phyloP scores from a whole-genome alignment of 305 asterid genomes.

The Solanum chacoense region DNA sequence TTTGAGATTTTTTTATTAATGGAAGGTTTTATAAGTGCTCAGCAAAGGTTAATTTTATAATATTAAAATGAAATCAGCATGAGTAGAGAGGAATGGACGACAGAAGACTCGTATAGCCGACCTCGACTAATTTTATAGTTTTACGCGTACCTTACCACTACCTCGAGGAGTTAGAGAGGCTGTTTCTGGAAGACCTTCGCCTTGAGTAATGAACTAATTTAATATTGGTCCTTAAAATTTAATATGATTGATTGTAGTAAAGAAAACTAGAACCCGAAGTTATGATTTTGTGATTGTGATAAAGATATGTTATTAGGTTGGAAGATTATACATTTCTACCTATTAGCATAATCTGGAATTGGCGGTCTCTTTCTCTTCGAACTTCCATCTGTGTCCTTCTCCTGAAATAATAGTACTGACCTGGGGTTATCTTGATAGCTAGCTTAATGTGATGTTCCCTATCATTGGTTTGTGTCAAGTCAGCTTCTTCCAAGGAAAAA shows the following conservation, averaged over 20 bases:
- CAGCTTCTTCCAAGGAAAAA: not conserved
- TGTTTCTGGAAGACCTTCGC: not conserved
- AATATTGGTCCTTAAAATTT: not conserved
- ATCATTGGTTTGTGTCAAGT: not conserved
- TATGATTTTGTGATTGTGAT: not conserved
- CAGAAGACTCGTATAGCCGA: not conserved
- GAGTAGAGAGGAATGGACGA: not conserved
- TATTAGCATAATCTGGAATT: not conserved
- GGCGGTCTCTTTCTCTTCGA: not conserved
- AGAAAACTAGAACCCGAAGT: not conserved
- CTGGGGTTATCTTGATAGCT: not conserved
- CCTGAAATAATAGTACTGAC: not conserved
- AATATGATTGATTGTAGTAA: not conserved
- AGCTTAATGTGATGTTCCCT: not conserved
- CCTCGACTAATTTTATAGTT: not conserved
- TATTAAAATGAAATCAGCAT: not conserved
- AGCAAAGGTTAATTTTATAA: not conserved
- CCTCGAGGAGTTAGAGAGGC: not conserved
- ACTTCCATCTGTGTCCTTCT: not conserved
- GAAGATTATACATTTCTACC: not conserved
- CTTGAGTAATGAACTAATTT: not conserved
- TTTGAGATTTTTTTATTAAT: not conserved
- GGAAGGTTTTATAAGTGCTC: not conserved
- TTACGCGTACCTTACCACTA: fast-evolving
- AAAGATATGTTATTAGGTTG: not conserved